phyloP scores from a whole-genome alignment of 345 rosid genomes.

The Populus alba region DNA sequence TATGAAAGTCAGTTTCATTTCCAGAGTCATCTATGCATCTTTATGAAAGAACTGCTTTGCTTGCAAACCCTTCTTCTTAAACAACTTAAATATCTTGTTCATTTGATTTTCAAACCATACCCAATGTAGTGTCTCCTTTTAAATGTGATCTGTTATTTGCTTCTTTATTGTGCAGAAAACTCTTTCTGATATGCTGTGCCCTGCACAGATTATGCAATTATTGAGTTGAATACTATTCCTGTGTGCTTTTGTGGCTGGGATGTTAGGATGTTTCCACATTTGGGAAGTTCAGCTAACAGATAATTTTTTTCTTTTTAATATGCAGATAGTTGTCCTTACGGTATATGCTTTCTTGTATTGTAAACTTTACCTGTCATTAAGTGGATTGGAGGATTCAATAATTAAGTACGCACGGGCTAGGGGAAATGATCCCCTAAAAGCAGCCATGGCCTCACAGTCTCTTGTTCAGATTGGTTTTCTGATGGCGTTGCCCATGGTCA shows the following conservation, averaged over 20 bases:
- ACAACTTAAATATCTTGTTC: background rate
- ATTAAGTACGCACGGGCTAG: constrained; percentile 56
- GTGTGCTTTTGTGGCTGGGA: background rate
- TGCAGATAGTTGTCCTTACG: constrained; percentile 72
- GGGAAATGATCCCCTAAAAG: constrained; percentile 70
- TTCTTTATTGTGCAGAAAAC: background rate
- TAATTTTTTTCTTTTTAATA: background rate
- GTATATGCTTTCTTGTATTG: constrained; percentile 84
- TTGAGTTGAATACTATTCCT: background rate
- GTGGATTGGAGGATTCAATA: constrained; percentile 87
- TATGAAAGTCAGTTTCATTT: background rate
- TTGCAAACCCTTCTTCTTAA: no score
- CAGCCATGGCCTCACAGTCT: constrained; percentile 93
- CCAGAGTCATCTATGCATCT: background rate
- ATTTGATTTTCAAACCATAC: background rate
- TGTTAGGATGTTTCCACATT: background rate
- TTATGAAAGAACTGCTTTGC: background rate
- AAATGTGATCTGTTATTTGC: background rate
- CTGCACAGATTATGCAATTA: background rate
- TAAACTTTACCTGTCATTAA: constrained; percentile 74
- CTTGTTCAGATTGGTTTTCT: constrained; percentile 84
- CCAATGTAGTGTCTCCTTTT: background rate
- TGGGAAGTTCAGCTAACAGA: background rate
- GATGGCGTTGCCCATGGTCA: constrained; percentile 86
- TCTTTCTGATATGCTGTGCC: background rate